phyloP scores from a whole-genome alignment of 208 protist species.

The Leishmania amazonensis region DNA sequence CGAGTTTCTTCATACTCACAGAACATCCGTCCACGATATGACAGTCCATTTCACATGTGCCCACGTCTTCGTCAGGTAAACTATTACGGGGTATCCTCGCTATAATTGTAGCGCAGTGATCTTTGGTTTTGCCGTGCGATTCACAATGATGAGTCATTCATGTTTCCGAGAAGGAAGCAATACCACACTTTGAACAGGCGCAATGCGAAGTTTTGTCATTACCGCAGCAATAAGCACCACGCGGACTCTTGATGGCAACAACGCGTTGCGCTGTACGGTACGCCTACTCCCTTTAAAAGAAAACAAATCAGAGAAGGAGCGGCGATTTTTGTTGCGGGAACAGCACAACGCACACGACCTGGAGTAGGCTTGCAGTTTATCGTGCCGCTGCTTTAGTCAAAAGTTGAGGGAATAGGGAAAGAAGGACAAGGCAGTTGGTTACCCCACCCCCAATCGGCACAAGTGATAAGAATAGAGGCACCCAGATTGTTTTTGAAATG shows the following conservation, averaged over 20 bases:
- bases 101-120: constrained; percentile 34
- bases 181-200: constrained; percentile 19
- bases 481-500: not conserved
- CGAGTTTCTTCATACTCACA: constrained; percentile 12
- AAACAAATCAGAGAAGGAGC: constrained; percentile 33
- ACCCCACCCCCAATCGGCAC: not conserved
- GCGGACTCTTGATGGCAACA: constrained; percentile 1
- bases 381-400: not conserved
- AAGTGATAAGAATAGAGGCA: not conserved
- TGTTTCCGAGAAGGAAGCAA: constrained; percentile 22
- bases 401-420: not conserved
- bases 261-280: constrained; percentile 30
- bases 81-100: constrained; percentile 4
- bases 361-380: constrained; percentile 20
- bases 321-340: constrained; percentile 27
- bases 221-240: constrained; percentile 35
- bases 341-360: constrained; percentile 27
- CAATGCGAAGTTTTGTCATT: not conserved
- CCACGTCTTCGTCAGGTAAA: constrained; percentile 33
- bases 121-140: constrained; percentile 11
- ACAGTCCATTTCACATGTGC: constrained; percentile 36
- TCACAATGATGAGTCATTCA: constrained; percentile 18
- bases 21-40: constrained; percentile 27
- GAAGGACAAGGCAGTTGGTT: not conserved
- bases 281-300: constrained; percentile 34